Evolutionary conservation across 1,284 basidiomycete genomes (phyloP).

Genomic region (Schizopora paradoxa): DNA sequence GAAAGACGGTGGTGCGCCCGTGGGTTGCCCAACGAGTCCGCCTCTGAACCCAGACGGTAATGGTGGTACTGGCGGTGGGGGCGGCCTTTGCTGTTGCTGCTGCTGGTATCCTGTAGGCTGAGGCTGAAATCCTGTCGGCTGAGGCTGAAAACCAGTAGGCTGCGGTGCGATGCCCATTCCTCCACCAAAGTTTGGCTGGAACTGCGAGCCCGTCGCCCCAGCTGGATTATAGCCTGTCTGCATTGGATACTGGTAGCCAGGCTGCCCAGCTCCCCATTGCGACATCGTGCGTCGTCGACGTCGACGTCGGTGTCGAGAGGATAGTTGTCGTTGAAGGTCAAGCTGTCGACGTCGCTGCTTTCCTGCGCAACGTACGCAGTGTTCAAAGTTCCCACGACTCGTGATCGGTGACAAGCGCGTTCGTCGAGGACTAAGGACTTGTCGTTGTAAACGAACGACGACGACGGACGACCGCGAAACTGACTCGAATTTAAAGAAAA

Average conservation of each 20-base stretch:
- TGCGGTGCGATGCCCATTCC: conserved; percentile 39
- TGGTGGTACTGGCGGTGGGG: conserved; percentile 57
- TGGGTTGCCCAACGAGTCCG: conserved; percentile 37
- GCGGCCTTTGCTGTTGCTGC: conserved; percentile 49
- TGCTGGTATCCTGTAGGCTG: conserved; percentile 35
- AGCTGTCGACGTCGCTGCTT: too few relatives aligned
- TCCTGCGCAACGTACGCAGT: too few relatives aligned
- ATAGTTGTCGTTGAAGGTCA: too few relatives aligned
- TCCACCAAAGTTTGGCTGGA: conserved; percentile 28
- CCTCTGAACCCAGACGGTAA: conserved; percentile 41
- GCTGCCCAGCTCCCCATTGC: conserved; percentile 62
- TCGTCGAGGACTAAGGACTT: too few relatives aligned
- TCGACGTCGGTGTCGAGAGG: too few relatives aligned
- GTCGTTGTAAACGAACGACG: too few relatives aligned
- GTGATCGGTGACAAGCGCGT: too few relatives aligned
- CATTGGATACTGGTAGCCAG: conserved; percentile 52
- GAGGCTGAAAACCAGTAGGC: conserved; percentile 40
- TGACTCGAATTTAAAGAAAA: too few relatives aligned
- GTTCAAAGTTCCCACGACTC: too few relatives aligned
- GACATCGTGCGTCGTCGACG: conserved; percentile 35
- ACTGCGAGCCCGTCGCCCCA: conserved; percentile 32
- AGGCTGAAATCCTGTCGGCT: conserved; percentile 40
- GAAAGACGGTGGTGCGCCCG: conserved; percentile 12
- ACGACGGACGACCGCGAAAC: too few relatives aligned
- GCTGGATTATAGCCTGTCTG: conserved; percentile 53